Percentiles rank a stretch among this genome's conserved stretches.
Evolutionary conservation across 768 basidiomycete species (phyloP).

Genomic region (Gloeophyllum trabeum): DNA sequence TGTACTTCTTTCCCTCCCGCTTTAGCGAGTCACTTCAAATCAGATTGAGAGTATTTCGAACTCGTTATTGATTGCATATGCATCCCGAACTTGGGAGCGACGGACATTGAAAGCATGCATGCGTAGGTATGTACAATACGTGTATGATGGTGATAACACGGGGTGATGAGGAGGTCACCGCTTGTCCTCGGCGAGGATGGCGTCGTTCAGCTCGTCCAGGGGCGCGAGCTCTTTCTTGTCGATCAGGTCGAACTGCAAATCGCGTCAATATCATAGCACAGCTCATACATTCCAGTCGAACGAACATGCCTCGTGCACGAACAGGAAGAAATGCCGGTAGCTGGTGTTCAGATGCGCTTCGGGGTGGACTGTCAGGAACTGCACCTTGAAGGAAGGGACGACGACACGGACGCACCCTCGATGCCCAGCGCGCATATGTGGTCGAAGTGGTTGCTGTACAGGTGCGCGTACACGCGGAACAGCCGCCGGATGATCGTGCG

Average conservation of each 20-base stretch:
- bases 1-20: too few relatives aligned
- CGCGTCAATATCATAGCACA: slow-evolving; percentile 6
- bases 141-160: neutral
- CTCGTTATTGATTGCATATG: too few relatives aligned
- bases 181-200: slow-evolving; percentile 59
- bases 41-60: too few relatives aligned
- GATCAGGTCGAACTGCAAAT: slow-evolving; percentile 73
- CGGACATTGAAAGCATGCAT: too few relatives aligned
- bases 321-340: slow-evolving; percentile 96
- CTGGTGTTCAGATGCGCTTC: slow-evolving; percentile 96
- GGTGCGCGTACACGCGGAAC: slow-evolving; percentile 96
- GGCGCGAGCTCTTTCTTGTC: slow-evolving; percentile 95
- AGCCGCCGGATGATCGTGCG: slow-evolving; percentile 86
- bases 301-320: slow-evolving; percentile 88
- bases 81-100: too few relatives aligned
- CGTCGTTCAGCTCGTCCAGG: slow-evolving; percentile 89
- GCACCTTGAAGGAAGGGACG: slow-evolving; percentile 1
- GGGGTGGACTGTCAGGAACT: slow-evolving; percentile 1
- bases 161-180: slow-evolving; percentile 10
- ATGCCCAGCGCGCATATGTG: slow-evolving; percentile 97
- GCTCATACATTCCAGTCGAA: too few relatives aligned
- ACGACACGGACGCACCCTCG: slow-evolving; percentile 53
- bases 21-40: too few relatives aligned
- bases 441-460: slow-evolving; percentile 99
- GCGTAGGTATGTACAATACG: too few relatives aligned